A percentile compares a stretch with the other conserved stretches of the same genome.
phyloP scores from a whole-genome alignment of 208 protist species.

The Angomonas desouzai region DNA sequence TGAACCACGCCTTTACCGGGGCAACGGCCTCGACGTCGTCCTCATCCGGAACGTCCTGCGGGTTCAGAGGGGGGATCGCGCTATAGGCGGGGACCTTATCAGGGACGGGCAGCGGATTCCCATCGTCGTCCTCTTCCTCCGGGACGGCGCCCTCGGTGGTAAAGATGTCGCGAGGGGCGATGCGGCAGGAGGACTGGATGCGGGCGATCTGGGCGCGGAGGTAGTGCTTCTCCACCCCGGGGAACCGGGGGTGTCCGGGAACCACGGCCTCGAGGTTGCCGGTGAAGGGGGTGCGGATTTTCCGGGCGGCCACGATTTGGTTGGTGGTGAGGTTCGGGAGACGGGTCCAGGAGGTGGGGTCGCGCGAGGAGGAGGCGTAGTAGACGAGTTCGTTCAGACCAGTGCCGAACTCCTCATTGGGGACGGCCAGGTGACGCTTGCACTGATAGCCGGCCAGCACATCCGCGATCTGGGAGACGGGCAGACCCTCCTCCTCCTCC shows the following conservation, averaged over 20 bases:
- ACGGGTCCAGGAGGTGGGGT: conserved; percentile 79
- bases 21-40: conserved; percentile 69
- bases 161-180: conserved; percentile 83
- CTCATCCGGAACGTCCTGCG: conserved; percentile 78
- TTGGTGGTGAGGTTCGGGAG: conserved; percentile 91
- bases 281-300: conserved; percentile 87
- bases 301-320: conserved; percentile 80
- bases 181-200: conserved; percentile 84
- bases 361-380: conserved; percentile 72
- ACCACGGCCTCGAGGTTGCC: conserved; percentile 88
- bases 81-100: conserved; percentile 71
- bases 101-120: conserved; percentile 47
- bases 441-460: conserved; percentile 50
- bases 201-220: conserved; percentile 95
- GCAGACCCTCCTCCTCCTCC: conserved; percentile 61
- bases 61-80: conserved; percentile 69
- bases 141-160: conserved; percentile 78
- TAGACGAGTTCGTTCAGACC: conserved; percentile 90
- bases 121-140: conserved; percentile 85
- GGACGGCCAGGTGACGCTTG: conserved; percentile 29
- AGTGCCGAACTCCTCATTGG: conserved; percentile 53
- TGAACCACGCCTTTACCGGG: conserved; percentile 49
- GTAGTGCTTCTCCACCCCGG: conserved; percentile 90
- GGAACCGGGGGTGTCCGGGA: conserved; percentile 87
- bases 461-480: conserved; percentile 59